phyloP scores from a whole-genome alignment of 2,329 filamentous ascomycete genomes.

The Hymenoscyphus occultus region DNA sequence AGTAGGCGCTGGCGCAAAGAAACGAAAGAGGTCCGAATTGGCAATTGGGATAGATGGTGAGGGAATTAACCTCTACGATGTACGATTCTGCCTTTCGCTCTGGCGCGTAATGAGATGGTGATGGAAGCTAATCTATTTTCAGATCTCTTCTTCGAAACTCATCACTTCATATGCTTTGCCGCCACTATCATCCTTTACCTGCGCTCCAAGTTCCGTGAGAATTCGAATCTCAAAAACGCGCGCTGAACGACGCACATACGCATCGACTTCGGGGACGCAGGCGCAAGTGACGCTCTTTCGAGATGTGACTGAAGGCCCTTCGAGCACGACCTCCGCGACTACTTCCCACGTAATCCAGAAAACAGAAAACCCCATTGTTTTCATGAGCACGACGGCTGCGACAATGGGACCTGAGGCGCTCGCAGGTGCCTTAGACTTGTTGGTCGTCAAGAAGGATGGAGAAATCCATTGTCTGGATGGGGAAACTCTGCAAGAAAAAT shows the following conservation, averaged over 20 bases:
- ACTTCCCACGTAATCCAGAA: slow-evolving; percentile 43
- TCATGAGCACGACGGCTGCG: slow-evolving; percentile 39
- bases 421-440: slow-evolving; percentile 39
- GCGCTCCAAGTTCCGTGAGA: slow-evolving; percentile 57
- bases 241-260: slow-evolving; percentile 58
- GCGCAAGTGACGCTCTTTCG: slow-evolving; percentile 58
- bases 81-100: slow-evolving; percentile 36
- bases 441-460: slow-evolving; percentile 60
- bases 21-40: slow-evolving; percentile 61
- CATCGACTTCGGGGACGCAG: slow-evolving; percentile 48
- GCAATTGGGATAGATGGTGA: slow-evolving; percentile 64
- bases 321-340: slow-evolving; percentile 52
- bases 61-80: slow-evolving; percentile 64
- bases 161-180: slow-evolving; percentile 66
- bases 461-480: slow-evolving; percentile 59
- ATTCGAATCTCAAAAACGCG: slow-evolving; percentile 43
- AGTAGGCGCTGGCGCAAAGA: slow-evolving; percentile 54
- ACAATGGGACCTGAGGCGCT: slow-evolving; percentile 15
- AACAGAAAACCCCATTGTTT: slow-evolving; percentile 42
- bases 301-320: slow-evolving; percentile 51
- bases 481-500: slow-evolving; percentile 49
- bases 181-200: slow-evolving; percentile 62
- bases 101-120: slow-evolving; percentile 6
- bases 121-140: slow-evolving; percentile 16
- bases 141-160: slow-evolving; percentile 60